phyloP scores from a whole-genome alignment of 2,329 filamentous ascomycete species.

The Colletotrichum lupini region DNA sequence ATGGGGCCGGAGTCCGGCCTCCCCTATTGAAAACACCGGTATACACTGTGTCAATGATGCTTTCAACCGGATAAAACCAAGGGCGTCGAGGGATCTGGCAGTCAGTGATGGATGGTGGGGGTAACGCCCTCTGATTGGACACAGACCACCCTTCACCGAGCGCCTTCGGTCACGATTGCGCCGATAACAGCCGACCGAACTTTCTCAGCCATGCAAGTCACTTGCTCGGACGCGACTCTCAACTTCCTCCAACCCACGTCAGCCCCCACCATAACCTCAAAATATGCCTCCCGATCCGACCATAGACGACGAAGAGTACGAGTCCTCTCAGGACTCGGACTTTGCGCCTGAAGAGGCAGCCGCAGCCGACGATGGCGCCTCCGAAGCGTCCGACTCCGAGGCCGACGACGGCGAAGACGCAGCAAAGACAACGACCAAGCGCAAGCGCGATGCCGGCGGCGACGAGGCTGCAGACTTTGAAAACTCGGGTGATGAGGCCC shows the following conservation, averaged over 20 bases:
- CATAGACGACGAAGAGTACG: conserved; percentile 65
- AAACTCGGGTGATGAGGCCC: conserved; percentile 79
- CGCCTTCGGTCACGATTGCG: conserved; percentile 18
- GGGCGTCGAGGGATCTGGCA: no score
- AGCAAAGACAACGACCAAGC: conserved; percentile 40
- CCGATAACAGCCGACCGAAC: conserved; percentile 24
- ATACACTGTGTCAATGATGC: not conserved
- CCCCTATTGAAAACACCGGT: not conserved
- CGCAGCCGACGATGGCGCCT: conserved; percentile 52
- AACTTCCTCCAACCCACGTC: not conserved
- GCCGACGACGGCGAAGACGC: conserved; percentile 44
- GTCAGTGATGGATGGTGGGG: not conserved
- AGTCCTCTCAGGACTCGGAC: conserved; percentile 79
- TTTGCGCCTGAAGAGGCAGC: conserved; percentile 70
- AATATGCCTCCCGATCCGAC: conserved; percentile 56
- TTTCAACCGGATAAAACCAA: not conserved
- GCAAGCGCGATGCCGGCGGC: conserved; percentile 45
- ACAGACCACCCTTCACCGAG: conserved; percentile 5
- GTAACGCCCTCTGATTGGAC: not conserved
- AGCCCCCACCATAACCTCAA: conserved; percentile 32
- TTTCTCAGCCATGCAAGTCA: not conserved
- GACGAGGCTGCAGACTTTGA: conserved; percentile 61
- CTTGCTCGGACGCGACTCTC: not conserved
- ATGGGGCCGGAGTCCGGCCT: not conserved
- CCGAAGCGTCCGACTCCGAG: conserved; percentile 64